These are phyloP conservation scores for Cyphellophora attinorum DNA, from an alignment of 2,329 filamentous ascomycete genomes.

Conservation along the genomic window DNA sequence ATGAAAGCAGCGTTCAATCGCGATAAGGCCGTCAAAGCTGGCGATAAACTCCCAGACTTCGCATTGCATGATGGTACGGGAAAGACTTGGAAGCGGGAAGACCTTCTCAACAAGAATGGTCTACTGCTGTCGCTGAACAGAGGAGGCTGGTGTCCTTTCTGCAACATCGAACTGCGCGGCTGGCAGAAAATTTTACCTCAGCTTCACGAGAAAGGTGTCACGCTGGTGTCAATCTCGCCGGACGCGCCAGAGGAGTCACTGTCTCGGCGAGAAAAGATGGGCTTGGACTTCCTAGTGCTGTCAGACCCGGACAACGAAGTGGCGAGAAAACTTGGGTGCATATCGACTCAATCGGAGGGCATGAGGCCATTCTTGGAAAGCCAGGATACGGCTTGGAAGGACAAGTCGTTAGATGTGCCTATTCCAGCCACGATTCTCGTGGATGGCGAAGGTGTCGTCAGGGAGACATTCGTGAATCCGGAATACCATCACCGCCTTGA, in stretches of 20 bases:
- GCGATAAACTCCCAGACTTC: slow-evolving; percentile 27
- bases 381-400: slow-evolving; percentile 4
- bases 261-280: slow-evolving; percentile 30
- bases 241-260: slow-evolving; percentile 31
- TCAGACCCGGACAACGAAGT: slow-evolving; percentile 29
- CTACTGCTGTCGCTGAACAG: slow-evolving; percentile 38
- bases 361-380: slow-evolving; percentile 20
- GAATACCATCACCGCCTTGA: slow-evolving; percentile 20
- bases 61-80: slow-evolving; percentile 26
- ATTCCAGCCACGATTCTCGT: slow-evolving; percentile 32
- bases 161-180: slow-evolving; percentile 30
- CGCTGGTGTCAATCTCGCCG: slow-evolving; percentile 33
- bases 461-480: slow-evolving; percentile 27
- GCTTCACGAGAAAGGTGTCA: slow-evolving; percentile 26
- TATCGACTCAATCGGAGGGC: slow-evolving; percentile 23
- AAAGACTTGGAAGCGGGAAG: slow-evolving; percentile 21
- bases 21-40: slow-evolving; percentile 23
- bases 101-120: slow-evolving; percentile 23
- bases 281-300: slow-evolving; percentile 31
- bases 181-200: slow-evolving; percentile 24
- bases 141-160: slow-evolving; percentile 38
- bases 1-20: slow-evolving; percentile 15
- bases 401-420: slow-evolving; percentile 24
- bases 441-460: slow-evolving; percentile 25
- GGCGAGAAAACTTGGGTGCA: slow-evolving; percentile 28